Evolutionary conservation across 2,329 filamentous ascomycete genomes (phyloP).

Genomic region (Paecilomyces niveus): DNA sequence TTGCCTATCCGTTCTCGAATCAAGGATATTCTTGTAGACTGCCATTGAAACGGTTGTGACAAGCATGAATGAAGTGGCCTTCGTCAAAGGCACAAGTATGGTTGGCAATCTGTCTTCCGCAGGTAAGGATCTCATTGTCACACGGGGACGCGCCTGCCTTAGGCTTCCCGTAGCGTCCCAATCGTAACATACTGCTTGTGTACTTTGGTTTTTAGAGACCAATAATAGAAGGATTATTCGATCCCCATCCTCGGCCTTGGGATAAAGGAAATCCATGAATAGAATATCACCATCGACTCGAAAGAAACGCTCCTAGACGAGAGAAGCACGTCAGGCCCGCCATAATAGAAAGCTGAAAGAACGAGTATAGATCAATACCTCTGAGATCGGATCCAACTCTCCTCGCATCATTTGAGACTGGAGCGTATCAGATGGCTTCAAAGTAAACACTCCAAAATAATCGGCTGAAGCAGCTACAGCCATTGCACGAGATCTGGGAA

Average conservation of each 20-base stretch:
- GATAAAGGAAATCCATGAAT: slow-evolving; percentile 79
- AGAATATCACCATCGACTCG: slow-evolving; percentile 66
- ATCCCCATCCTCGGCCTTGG: slow-evolving; percentile 57
- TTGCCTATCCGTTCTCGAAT: slow-evolving; percentile 9
- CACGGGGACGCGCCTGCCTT: slow-evolving; percentile 17
- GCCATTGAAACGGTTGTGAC: slow-evolving; percentile 55
- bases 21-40: slow-evolving; percentile 37
- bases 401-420: slow-evolving; percentile 43
- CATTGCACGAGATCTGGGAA: slow-evolving; percentile 45
- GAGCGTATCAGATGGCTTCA: slow-evolving; percentile 52
- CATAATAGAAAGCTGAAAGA: slow-evolving; percentile 10
- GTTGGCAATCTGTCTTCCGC: slow-evolving; percentile 52
- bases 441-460: slow-evolving; percentile 63
- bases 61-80: slow-evolving; percentile 63
- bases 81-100: slow-evolving; percentile 64
- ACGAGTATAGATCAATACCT: slow-evolving; percentile 28
- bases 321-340: slow-evolving; percentile 4
- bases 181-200: slow-evolving; percentile 44
- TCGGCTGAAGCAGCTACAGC: slow-evolving; percentile 65
- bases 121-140: slow-evolving; percentile 23
- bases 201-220: slow-evolving; percentile 37
- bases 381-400: slow-evolving; percentile 54
- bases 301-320: slow-evolving; percentile 39
- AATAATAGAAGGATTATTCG: slow-evolving; percentile 71
- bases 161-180: slow-evolving; percentile 43